Conservation (phyloP, 2,329 filamentous ascomycete genomes). For the Chaetothyriales sp. region DNA sequence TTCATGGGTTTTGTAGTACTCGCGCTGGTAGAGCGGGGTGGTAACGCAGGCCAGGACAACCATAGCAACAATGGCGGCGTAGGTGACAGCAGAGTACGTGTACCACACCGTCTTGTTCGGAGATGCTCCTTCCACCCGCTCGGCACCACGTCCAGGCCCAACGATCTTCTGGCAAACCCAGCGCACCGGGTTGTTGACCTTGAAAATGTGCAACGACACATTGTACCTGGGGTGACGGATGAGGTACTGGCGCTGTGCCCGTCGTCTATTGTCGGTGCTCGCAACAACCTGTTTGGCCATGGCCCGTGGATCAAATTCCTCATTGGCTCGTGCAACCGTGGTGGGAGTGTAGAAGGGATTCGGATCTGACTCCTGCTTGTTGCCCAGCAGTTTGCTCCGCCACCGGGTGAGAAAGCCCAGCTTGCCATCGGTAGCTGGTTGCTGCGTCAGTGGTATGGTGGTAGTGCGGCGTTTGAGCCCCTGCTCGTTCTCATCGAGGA, state of each 20-base stretch:
- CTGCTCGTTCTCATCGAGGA: conserved; percentile 56
- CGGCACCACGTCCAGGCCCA: conserved; percentile 71
- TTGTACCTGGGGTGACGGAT: conserved; percentile 81
- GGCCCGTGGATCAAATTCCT: conserved; percentile 65
- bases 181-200: conserved; percentile 60
- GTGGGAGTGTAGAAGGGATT: conserved; percentile 91
- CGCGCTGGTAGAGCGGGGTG: conserved; percentile 82
- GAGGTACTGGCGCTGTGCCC: conserved; percentile 81
- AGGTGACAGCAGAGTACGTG: conserved; percentile 81
- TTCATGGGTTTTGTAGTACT: conserved; percentile 53
- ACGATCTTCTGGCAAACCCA: conserved; percentile 77
- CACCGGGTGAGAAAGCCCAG: conserved; percentile 44
- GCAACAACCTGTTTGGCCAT: conserved; percentile 85
- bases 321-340: conserved; percentile 53
- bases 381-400: conserved; percentile 45
- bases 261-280: conserved; percentile 66
- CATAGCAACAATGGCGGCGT: conserved; percentile 90
- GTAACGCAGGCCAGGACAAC: conserved; percentile 90
- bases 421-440: conserved; percentile 30
- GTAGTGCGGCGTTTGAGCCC: conserved; percentile 14
- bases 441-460: conserved; percentile 20
- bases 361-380: conserved; percentile 53
- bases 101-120: conserved; percentile 89
- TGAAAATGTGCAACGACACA: conserved; percentile 76
- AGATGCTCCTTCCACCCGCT: conserved; percentile 76